phyloP scores from a whole-genome alignment of 202 grass and related monocot species.

The Dendrocalamus latiflorus region DNA sequence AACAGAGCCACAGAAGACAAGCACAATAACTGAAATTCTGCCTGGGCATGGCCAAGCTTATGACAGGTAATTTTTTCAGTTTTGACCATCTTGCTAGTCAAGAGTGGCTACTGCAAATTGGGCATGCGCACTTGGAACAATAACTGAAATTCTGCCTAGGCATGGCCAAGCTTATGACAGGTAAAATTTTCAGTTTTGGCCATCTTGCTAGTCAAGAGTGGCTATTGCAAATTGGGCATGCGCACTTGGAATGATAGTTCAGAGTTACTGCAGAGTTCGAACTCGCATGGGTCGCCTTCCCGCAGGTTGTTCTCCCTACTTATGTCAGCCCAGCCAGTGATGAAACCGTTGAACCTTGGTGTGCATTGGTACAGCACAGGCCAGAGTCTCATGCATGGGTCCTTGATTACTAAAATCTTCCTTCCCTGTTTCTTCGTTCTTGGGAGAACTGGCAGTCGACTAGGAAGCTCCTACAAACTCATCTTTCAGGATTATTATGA shows the following conservation, averaged over 20 bases:
- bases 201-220: not conserved
- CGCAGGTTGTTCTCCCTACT: conserved; percentile 38
- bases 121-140: not conserved
- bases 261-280: conserved; percentile 24
- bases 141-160: too few relatives aligned
- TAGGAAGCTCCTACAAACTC: conserved; percentile 33
- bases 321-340: conserved; percentile 47
- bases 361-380: conserved; percentile 52
- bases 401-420: conserved; percentile 44
- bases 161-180: too few relatives aligned
- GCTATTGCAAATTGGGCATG: not conserved
- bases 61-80: not conserved
- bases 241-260: conserved; percentile 32
- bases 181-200: not conserved
- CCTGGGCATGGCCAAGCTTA: not conserved
- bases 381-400: conserved; percentile 38
- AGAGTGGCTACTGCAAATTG: not conserved
- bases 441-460: conserved; percentile 37
- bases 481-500: not conserved
- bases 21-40: not conserved
- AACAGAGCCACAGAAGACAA: not conserved
- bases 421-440: conserved; percentile 45
- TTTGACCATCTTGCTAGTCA: not conserved
- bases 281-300: conserved; percentile 42
- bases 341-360: conserved; percentile 43